phyloP scores from a whole-genome alignment of 2,329 filamentous ascomycete species.

The Fusarium nygamai region DNA sequence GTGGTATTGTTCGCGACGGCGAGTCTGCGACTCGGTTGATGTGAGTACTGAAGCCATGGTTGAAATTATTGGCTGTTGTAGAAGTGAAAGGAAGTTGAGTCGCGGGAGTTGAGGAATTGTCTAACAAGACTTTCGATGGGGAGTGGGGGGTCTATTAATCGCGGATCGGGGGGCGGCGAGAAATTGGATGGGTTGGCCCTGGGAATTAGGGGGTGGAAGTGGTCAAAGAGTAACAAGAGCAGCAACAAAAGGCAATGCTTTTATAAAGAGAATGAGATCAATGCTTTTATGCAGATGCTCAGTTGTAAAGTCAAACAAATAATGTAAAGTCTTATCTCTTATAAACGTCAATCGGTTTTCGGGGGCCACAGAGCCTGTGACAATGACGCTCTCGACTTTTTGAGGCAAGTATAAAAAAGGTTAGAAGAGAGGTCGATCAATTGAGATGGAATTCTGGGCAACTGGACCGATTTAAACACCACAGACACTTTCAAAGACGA shows the following conservation, averaged over 20 bases:
- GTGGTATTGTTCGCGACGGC: conserved; percentile 65
- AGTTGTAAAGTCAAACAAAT: not conserved
- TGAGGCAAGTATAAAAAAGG: not conserved
- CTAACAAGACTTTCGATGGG: conserved; percentile 30
- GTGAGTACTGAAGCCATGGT: conserved; percentile 47
- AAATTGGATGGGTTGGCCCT: conserved; percentile 31
- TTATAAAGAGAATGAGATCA: not conserved
- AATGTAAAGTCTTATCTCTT: not conserved
- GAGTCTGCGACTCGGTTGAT: conserved; percentile 53
- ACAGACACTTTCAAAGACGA: conserved; percentile 2
- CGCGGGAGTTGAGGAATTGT: conserved; percentile 8
- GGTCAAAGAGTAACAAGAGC: conserved; percentile 6
- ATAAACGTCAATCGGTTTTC: conserved; percentile 11
- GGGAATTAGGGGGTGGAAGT: conserved; percentile 17
- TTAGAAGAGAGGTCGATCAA: conserved; percentile 1
- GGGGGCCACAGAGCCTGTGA: conserved; percentile 31
- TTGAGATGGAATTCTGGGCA: not conserved
- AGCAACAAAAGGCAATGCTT: not conserved
- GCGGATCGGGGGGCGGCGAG: conserved; percentile 34
- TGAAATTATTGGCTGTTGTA: conserved; percentile 33
- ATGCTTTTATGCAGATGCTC: not conserved
- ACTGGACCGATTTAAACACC: conserved; percentile 12
- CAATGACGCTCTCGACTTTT: conserved; percentile 33
- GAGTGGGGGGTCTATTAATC: conserved; percentile 29
- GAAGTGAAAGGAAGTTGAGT: not conserved